Conservation (phyloP, 2,329 filamentous ascomycete species). For the Diaporthe citrichinensis region DNA sequence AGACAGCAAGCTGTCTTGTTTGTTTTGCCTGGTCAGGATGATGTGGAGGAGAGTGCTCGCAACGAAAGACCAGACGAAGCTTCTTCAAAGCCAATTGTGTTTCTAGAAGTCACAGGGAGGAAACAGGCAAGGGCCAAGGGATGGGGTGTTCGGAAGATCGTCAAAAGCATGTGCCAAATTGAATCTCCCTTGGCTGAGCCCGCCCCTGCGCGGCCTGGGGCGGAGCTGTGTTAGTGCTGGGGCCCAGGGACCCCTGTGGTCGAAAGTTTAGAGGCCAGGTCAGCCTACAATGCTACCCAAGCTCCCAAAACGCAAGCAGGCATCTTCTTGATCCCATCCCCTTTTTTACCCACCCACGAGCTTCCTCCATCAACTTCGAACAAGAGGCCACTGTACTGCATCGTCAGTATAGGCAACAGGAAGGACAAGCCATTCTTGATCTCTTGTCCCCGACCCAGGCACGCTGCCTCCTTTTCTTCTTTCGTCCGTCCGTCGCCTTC, state of each 20-base stretch:
- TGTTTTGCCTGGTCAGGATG: conserved; percentile 11
- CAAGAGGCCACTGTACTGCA: conserved; percentile 31
- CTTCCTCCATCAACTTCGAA: conserved; percentile 37
- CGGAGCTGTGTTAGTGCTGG: not conserved
- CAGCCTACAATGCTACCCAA: conserved; percentile 31
- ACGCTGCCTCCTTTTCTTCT: conserved; percentile 43
- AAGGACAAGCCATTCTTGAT: conserved; percentile 32
- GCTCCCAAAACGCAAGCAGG: conserved; percentile 19
- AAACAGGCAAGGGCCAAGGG: conserved; percentile 22
- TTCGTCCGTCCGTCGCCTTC: conserved; percentile 44
- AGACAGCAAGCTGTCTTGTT: not conserved
- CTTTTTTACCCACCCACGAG: conserved; percentile 38
- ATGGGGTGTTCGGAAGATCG: conserved; percentile 19
- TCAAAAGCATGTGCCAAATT: conserved; percentile 24
- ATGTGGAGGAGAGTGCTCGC: conserved; percentile 3
- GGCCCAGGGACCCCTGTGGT: not conserved
- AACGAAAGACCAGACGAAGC: not conserved
- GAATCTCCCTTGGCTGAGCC: conserved; percentile 24
- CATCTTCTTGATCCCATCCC: conserved; percentile 32
- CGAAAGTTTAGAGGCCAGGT: conserved; percentile 31
- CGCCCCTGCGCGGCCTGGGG: conserved; percentile 13
- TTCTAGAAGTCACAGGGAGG: conserved; percentile 1
- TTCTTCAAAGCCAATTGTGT: conserved; percentile 22
- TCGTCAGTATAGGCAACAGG: conserved; percentile 36
- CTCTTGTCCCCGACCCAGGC: conserved; percentile 15